Conservation (phyloP, 2,329 filamentous ascomycete species). For the Sporothrix euskadiensis region DNA sequence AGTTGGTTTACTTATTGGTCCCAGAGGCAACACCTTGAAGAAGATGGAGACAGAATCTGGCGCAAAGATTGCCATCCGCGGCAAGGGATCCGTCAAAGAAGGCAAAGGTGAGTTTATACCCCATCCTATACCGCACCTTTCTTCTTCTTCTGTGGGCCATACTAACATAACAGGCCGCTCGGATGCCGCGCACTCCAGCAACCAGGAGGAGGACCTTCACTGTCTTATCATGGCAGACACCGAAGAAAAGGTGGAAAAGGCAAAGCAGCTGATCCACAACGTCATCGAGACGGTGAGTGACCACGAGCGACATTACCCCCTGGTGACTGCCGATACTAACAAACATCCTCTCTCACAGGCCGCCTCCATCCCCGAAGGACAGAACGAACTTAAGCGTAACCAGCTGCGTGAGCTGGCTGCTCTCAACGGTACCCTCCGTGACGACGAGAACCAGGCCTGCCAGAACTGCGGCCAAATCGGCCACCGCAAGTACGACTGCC, state of each 20-base stretch:
- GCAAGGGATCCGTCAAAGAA: slow-evolving; percentile 99
- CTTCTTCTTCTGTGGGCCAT: neutral
- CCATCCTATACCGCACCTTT: neutral
- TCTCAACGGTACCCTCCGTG: slow-evolving; percentile 96
- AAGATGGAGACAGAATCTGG: slow-evolving; percentile 98
- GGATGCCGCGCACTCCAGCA: slow-evolving; percentile 98
- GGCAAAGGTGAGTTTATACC: slow-evolving; percentile 65
- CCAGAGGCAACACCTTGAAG: slow-evolving; percentile 99
- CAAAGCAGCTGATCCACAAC: slow-evolving; percentile 97
- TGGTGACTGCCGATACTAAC: neutral
- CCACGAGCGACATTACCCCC: neutral
- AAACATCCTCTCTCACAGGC: slow-evolving; percentile 58
- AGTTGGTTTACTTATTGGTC: slow-evolving; percentile 99
- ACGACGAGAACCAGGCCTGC: slow-evolving; percentile 98
- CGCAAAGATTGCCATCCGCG: slow-evolving; percentile 98
- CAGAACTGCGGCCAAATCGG: slow-evolving; percentile 99
- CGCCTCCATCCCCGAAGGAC: slow-evolving; percentile 95
- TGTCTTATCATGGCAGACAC: slow-evolving; percentile 99
- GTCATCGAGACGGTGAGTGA: slow-evolving; percentile 91
- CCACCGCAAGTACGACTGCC: slow-evolving; percentile 98
- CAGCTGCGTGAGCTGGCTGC: slow-evolving; percentile 96
- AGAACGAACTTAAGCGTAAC: slow-evolving; percentile 98
- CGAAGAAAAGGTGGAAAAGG: slow-evolving; percentile 99
- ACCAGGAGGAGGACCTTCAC: slow-evolving; percentile 98
- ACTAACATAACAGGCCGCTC: slow-evolving; percentile 61